Conservation (phyloP, 768 basidiomycete species). For the Lentinus brumalis region DNA sequence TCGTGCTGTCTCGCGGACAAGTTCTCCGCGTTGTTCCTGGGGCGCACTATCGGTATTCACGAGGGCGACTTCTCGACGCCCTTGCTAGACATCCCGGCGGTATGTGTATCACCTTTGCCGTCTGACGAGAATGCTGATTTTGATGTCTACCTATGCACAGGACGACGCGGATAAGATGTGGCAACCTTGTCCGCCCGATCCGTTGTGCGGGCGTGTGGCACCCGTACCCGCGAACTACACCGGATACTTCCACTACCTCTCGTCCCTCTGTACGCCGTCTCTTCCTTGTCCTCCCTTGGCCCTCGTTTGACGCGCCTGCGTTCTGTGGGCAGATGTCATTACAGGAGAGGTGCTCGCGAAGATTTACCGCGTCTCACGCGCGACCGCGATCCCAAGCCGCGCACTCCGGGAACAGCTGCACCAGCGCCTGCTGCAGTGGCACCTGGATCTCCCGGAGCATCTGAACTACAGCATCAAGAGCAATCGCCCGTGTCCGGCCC, state of each 20-base stretch:
- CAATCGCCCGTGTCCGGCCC: slow-evolving; percentile 57
- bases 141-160: slow-evolving; percentile 35
- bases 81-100: slow-evolving; percentile 56
- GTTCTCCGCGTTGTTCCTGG: slow-evolving; percentile 51
- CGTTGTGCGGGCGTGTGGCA: slow-evolving; percentile 38
- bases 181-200: slow-evolving; percentile 43
- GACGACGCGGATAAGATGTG: slow-evolving; percentile 56
- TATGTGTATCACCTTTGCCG: slow-evolving; percentile 27
- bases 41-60: slow-evolving; percentile 67
- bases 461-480: slow-evolving; percentile 55
- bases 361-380: slow-evolving; percentile 70
- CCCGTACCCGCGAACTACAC: slow-evolving; percentile 50
- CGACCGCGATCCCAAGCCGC: slow-evolving; percentile 46
- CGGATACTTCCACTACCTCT: slow-evolving; percentile 55
- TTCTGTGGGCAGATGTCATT: slow-evolving; percentile 51
- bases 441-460: slow-evolving; percentile 62
- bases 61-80: slow-evolving; percentile 73
- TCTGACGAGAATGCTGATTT: not conserved
- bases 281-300: not conserved
- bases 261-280: slow-evolving; percentile 54
- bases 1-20: slow-evolving; percentile 72
- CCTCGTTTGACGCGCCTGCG: not conserved
- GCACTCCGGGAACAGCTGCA: slow-evolving; percentile 51
- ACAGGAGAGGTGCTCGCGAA: slow-evolving; percentile 64
- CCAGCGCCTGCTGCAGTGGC: slow-evolving; percentile 74